A percentile compares a stretch with the other conserved stretches of the same genome.
phyloP scores from a whole-genome alignment of 192 early-diverging fungal species.

The Kickxella alabastrina region DNA sequence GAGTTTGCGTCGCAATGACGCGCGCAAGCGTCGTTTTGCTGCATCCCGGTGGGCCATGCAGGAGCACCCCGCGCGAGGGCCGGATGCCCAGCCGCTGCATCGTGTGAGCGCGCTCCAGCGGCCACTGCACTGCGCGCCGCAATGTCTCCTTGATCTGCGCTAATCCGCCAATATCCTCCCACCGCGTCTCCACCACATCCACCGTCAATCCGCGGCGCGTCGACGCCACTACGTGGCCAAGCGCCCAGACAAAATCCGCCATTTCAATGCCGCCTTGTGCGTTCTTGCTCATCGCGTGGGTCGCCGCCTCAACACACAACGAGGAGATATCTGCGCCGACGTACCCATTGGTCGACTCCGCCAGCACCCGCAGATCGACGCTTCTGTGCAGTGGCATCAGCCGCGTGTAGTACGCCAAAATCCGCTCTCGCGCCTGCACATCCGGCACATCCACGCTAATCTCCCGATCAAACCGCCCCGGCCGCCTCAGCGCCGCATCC shows the following conservation, averaged over 20 bases:
- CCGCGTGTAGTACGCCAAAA: conserved; percentile 58
- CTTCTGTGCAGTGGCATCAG: conserved; percentile 52
- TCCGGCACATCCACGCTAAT: conserved; percentile 87
- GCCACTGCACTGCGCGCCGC: conserved; percentile 87
- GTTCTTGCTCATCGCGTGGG: conserved; percentile 14
- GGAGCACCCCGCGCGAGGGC: conserved; percentile 81
- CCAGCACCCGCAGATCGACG: conserved; percentile 56
- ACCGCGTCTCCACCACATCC: conserved; percentile 58
- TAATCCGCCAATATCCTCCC: conserved; percentile 89
- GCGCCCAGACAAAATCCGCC: conserved; percentile 62
- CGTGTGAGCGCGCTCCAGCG: conserved; percentile 62
- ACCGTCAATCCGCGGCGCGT: conserved; percentile 65
- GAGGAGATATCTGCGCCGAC: conserved; percentile 91
- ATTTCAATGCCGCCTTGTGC: conserved; percentile 35
- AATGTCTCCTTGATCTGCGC: conserved; percentile 74
- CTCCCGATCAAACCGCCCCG: conserved; percentile 96
- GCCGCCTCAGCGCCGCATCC: conserved; percentile 91
- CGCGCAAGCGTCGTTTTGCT: conserved; percentile 95
- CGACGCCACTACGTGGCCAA: conserved; percentile 65
- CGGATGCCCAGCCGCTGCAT: conserved; percentile 74
- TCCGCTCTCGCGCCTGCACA: conserved; percentile 56
- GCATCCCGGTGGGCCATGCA: conserved; percentile 97
- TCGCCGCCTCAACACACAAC: conserved; percentile 77
- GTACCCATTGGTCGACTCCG: conserved; percentile 78
- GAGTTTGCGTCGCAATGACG: conserved; percentile 75